Evolutionary conservation across 169 alveolate genomes (phyloP).

Genomic region (Plasmodium coatneyi): DNA sequence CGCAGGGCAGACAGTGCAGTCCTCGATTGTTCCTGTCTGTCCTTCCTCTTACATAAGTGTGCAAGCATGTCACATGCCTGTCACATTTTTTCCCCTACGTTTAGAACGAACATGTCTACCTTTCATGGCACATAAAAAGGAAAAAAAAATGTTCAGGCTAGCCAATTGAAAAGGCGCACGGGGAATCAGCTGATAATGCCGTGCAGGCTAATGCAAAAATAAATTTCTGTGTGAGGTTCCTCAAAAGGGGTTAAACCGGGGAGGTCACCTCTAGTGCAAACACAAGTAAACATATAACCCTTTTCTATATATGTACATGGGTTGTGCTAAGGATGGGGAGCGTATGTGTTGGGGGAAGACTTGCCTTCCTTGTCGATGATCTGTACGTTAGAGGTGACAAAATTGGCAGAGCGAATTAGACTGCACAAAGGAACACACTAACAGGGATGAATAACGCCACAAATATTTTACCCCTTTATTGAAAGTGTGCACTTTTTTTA

Average conservation of each 20-base stretch:
- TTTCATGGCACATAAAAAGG: not conserved
- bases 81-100: not conserved
- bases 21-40: not conserved
- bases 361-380: not conserved
- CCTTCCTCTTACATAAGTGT: not conserved
- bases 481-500: not conserved
- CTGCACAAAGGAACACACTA: not conserved
- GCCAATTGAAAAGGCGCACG: not conserved
- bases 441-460: not conserved
- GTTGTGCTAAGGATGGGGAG: not conserved
- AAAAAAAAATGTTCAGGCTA: not conserved
- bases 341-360: not conserved
- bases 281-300: not conserved
- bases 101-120: slow-evolving; percentile 4
- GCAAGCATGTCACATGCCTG: not conserved
- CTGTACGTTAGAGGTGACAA: not conserved
- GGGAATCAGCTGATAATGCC: not conserved
- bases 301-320: not conserved
- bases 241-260: not conserved
- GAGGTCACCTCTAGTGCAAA: not conserved
- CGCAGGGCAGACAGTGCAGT: not conserved
- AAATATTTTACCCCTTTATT: not conserved
- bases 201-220: slow-evolving; percentile 62
- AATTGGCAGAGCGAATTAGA: not conserved
- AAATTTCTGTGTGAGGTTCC: slow-evolving; percentile 42